phyloP scores from a whole-genome alignment of 1,139 yeast genomes.

The Eremothecium sinecaudum region DNA sequence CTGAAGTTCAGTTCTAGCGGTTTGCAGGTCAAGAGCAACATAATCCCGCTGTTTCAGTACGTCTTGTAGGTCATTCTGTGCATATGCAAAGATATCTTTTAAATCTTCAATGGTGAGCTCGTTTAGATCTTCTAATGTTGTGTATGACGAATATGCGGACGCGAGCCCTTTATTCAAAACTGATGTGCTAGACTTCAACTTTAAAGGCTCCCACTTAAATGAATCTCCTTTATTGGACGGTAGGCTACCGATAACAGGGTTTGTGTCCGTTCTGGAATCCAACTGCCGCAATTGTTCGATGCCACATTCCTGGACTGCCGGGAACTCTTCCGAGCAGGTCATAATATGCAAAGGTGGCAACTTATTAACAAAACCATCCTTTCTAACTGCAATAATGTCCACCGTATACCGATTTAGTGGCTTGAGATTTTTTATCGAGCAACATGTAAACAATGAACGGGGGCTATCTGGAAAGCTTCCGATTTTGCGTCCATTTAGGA shows the following conservation, averaged over 20 bases:
- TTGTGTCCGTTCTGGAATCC: neutral
- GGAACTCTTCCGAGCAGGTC: slow-evolving; percentile 24
- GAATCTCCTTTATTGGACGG: slow-evolving; percentile 9
- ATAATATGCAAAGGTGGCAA: slow-evolving; percentile 39
- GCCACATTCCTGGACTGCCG: neutral
- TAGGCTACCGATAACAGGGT: neutral
- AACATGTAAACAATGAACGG: slow-evolving; percentile 30
- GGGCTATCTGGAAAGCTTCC: slow-evolving; percentile 27
- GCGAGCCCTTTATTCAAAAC: slow-evolving; percentile 14
- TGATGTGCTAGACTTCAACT: slow-evolving; percentile 5
- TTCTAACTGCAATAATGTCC: slow-evolving; percentile 46
- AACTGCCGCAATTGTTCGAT: neutral
- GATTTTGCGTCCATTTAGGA: slow-evolving; percentile 24
- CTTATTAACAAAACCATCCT: slow-evolving; percentile 38
- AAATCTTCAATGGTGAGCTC: slow-evolving; percentile 25
- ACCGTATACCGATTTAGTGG: slow-evolving; percentile 45
- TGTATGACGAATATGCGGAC: slow-evolving; percentile 18
- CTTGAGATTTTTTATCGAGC: slow-evolving; percentile 37
- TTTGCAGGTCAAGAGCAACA: slow-evolving; percentile 24
- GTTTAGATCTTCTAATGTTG: slow-evolving; percentile 25
- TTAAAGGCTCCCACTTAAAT: slow-evolving; percentile 10
- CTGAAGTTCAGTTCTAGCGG: slow-evolving; percentile 22
- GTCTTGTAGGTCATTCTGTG: slow-evolving; percentile 31
- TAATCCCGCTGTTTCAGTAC: slow-evolving; percentile 23
- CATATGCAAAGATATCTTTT: slow-evolving; percentile 26